phyloP scores from a whole-genome alignment of 1,139 yeast genomes.

The Yamadazyma trypodendri region DNA sequence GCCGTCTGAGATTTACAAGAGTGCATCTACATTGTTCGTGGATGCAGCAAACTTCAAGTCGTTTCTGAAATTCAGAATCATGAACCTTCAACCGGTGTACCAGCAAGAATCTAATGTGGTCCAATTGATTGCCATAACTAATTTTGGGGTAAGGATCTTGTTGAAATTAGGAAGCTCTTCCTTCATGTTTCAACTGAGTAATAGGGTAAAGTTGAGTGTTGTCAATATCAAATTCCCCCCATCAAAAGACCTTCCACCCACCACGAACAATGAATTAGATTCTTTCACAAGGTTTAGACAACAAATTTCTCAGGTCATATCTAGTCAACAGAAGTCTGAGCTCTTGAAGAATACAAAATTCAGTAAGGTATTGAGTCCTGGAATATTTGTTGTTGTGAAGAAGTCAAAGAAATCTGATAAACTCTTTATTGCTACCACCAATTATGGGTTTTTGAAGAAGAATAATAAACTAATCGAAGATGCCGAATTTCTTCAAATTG shows the following conservation, averaged over 20 bases:
- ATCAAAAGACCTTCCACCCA: constrained; percentile 60
- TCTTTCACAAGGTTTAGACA: constrained; percentile 45
- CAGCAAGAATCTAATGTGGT: constrained; percentile 66
- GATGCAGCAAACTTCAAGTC: constrained; percentile 43
- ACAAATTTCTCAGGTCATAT: constrained; percentile 40
- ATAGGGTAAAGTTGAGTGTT: constrained; percentile 39
- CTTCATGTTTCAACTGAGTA: constrained; percentile 17
- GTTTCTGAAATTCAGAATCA: constrained; percentile 52
- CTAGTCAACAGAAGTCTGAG: constrained; percentile 46
- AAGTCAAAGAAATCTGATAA: constrained; percentile 47
- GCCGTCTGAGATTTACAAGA: constrained; percentile 52
- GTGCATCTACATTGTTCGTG: constrained; percentile 56
- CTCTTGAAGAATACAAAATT: constrained; percentile 47
- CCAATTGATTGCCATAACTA: constrained; percentile 81
- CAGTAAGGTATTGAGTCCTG: constrained; percentile 71
- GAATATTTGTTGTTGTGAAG: constrained; percentile 62
- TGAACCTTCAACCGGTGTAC: constrained; percentile 62
- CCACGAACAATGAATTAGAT: constrained; percentile 50
- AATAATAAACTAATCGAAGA: constrained; percentile 74
- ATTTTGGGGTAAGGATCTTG: constrained; percentile 79
- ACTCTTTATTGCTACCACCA: constrained; percentile 76
- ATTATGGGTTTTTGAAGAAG: constrained; percentile 77
- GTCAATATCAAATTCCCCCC: constrained; percentile 74
- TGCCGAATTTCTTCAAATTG: constrained; percentile 66
- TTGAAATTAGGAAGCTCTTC: constrained; percentile 47